Base-by-base conservation (phyloP, 441 rosid species). In the Capsella rubella region DNA sequence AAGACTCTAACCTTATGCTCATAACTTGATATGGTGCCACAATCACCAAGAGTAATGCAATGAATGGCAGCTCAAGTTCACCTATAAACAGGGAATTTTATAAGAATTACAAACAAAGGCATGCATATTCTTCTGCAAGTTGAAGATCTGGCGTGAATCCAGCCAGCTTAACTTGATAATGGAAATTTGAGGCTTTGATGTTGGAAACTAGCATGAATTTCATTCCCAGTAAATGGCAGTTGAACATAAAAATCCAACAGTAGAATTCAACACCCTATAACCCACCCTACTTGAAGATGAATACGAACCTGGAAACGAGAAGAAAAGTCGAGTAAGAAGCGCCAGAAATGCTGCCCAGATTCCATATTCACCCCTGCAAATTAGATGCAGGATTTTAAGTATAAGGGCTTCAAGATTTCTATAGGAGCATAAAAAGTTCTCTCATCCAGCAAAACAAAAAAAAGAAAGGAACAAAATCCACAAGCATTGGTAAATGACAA, bases 341-440 rank as follows among this genome's bases (percentile, higher is more conserved):
- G 89, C 92, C 60, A 92, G 37, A 75, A 95, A 89, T 14, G 96
- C 92, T 27, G 91, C 57, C 99, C 96, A 92, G 35, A 87, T 42
- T 27, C 98, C 99, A 89, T 95, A 91, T 32, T 95, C 96, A 58
- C 97, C 89, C 84, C 99, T 95, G 85, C 63, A 85, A 83, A 82
- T 28, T 37, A 78, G 66, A 74, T 21, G 14, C 10, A 47, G 25
- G 67, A 71, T 34, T 61, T 34, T 6, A 34, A 34, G 37, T 34
- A 64, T 34, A 43, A 64, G 35, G 68, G 77, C 28, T 49, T 54
- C 64, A 16, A 61, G 69, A 81, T n/a, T 15, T 13, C 61, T 15
- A 12, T 57, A 29, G 25, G 55, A 67, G 3, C n/a, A 62, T 21
- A 15, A 32, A 42, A 67, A 40, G 4, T 49, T 37, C 45, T 21